Evolutionary conservation across 1,284 basidiomycete genomes (phyloP).

Genomic region (Apiotrichum akiyoshidainum): DNA sequence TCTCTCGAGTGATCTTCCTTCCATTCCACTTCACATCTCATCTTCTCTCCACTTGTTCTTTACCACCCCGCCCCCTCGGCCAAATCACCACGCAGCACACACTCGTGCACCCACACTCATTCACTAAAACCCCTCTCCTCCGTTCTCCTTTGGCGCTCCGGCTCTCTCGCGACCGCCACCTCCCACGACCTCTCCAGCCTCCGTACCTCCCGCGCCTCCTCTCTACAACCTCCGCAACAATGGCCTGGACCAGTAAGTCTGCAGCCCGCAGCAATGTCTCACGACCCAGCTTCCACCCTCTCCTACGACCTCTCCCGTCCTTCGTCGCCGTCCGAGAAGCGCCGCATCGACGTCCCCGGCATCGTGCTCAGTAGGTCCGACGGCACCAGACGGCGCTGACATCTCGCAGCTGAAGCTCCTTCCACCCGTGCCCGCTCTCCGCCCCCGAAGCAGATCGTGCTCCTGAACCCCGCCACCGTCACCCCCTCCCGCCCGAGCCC

Average conservation of each 20-base stretch:
- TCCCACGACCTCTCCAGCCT: too few relatives aligned
- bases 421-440: conserved; percentile 16
- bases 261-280: background rate
- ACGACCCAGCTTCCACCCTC: background rate
- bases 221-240: background rate
- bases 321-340: background rate
- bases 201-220: background rate
- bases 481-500: conserved; percentile 9
- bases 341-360: conserved; percentile 21
- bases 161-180: too few relatives aligned
- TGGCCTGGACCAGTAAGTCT: background rate
- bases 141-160: too few relatives aligned
- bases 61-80: too few relatives aligned
- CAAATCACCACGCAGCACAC: too few relatives aligned
- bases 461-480: conserved; percentile 23
- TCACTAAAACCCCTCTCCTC: too few relatives aligned
- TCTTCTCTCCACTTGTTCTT: too few relatives aligned
- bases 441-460: conserved; percentile 28
- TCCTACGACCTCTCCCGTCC: background rate
- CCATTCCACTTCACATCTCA: too few relatives aligned
- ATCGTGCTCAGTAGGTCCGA: conserved; percentile 26
- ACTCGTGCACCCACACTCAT: too few relatives aligned
- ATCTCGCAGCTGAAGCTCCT: conserved; percentile 6
- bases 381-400: too few relatives aligned
- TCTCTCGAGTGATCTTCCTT: too few relatives aligned